These are phyloP conservation scores for Syzygium syzygioides DNA, from an alignment of 441 rosid species.

Conservation along the genomic window DNA sequence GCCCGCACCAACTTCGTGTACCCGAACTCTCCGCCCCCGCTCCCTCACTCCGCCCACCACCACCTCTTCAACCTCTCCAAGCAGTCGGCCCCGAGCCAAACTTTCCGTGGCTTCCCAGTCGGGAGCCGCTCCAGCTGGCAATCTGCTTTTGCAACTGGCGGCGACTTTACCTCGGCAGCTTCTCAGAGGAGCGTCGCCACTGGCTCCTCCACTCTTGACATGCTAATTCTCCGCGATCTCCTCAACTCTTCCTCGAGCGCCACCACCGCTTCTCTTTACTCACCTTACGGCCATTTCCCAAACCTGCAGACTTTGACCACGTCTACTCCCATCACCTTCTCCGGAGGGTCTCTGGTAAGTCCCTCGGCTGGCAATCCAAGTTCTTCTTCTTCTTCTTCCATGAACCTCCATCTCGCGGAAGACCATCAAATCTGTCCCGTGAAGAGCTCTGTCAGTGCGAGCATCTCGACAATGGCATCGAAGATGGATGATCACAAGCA, in stretches of 20 bases:
- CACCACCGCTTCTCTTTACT: neutral
- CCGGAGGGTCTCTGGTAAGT: neutral
- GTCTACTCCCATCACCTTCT: neutral
- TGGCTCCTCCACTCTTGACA: slow-evolving; percentile 7
- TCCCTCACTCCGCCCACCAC: slow-evolving; percentile 17
- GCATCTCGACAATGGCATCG: neutral
- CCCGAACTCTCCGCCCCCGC: slow-evolving; percentile 23
- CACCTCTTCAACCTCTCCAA: slow-evolving; percentile 15
- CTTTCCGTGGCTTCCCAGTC: neutral
- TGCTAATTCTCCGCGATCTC: slow-evolving; percentile 46
- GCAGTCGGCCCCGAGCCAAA: slow-evolving; percentile 8
- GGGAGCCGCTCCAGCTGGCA: neutral
- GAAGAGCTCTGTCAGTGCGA: neutral
- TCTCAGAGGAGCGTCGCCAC: slow-evolving; percentile 7
- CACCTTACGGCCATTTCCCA: neutral
- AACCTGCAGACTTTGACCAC: neutral
- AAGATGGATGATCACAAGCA: neutral
- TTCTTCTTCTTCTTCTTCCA: neutral
- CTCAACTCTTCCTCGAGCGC: slow-evolving; percentile 7
- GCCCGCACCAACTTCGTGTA: slow-evolving; percentile 86
- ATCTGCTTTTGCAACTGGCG: neutral
- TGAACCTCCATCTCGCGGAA: neutral
- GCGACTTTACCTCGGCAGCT: neutral
- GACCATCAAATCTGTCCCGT: neutral
- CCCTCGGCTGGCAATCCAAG: neutral